Evolutionary conservation across 2,329 filamentous ascomycete species (phyloP).

Genomic region (Fonsecaea multimorphosa): DNA sequence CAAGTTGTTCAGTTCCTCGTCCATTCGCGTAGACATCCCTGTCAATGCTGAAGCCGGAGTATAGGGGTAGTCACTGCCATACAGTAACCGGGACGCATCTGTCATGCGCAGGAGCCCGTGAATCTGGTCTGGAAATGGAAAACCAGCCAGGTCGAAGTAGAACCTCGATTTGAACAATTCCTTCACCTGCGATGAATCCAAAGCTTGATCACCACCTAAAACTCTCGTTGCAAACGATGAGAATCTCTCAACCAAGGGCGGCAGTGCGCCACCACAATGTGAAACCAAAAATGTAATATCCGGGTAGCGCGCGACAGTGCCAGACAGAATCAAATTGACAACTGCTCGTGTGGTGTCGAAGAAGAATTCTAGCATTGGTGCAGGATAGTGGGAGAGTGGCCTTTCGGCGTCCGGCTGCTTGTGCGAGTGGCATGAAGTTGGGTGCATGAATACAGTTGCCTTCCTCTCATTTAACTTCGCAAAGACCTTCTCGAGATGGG

Average conservation of each 20-base stretch:
- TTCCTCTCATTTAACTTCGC: constrained; percentile 53
- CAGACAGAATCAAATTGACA: constrained; percentile 55
- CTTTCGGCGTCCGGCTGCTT: constrained; percentile 7
- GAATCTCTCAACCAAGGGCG: constrained; percentile 38
- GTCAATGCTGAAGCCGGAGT: constrained; percentile 45
- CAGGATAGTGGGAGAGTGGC: constrained; percentile 25
- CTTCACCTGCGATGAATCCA: constrained; percentile 12
- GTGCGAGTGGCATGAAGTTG: constrained; percentile 46
- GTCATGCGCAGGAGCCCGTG: constrained; percentile 55
- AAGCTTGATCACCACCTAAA: background rate
- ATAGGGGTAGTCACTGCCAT: constrained; percentile 62
- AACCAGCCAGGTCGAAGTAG: constrained; percentile 34
- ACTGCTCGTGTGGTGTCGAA: constrained; percentile 59
- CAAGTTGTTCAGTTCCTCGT: constrained; percentile 14
- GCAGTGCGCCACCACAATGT: constrained; percentile 55
- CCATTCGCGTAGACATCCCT: constrained; percentile 19
- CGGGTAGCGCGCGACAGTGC: constrained; percentile 53
- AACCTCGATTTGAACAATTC: constrained; percentile 25
- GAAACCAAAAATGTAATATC: constrained; percentile 56
- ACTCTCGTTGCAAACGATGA: constrained; percentile 21
- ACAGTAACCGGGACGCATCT: constrained; percentile 54
- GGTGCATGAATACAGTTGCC: constrained; percentile 61
- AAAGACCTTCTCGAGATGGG: constrained; percentile 53
- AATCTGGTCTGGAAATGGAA: constrained; percentile 32
- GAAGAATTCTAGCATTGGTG: constrained; percentile 48